These are phyloP conservation scores for Psidium friedrichsthalianum DNA, from an alignment of 345 rosid species.

Conservation along the genomic window DNA sequence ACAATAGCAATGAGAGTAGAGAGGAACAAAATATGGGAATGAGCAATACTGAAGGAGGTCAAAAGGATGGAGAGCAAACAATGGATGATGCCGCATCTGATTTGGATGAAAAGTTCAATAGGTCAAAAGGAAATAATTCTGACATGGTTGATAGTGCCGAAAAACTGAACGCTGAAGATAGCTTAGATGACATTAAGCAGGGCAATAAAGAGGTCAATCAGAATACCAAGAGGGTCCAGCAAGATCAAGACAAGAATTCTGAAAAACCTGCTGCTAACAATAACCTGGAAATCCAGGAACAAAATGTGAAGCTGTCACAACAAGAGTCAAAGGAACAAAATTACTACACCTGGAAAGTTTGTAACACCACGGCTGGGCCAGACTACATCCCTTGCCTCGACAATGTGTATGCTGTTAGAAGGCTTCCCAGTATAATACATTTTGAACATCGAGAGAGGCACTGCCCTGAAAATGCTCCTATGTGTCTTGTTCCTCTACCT, in stretches of 20 bases:
- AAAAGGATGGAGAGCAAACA: slow-evolving; percentile 13
- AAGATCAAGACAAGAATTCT: slow-evolving; percentile 1
- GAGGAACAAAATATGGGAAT: slow-evolving; percentile 16
- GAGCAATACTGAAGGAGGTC: slow-evolving; percentile 11
- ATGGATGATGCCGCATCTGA: slow-evolving; percentile 19
- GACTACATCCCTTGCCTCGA: slow-evolving; percentile 98
- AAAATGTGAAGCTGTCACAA: slow-evolving; percentile 71
- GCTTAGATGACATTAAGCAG: slow-evolving; percentile 4
- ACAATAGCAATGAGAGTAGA: not conserved
- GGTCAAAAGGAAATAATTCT: slow-evolving; percentile 15
- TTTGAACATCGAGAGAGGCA: slow-evolving; percentile 93
- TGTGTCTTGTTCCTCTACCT: slow-evolving; percentile 75
- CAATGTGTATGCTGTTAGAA: slow-evolving; percentile 62
- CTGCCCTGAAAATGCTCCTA: slow-evolving; percentile 77
- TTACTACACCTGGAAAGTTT: slow-evolving; percentile 53
- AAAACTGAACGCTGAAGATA: slow-evolving; percentile 16
- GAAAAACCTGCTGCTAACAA: slow-evolving; percentile 16
- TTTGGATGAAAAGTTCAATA: slow-evolving; percentile 14
- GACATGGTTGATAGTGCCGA: slow-evolving; percentile 18
- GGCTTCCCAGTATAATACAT: slow-evolving; percentile 53
- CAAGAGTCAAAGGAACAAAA: slow-evolving; percentile 24
- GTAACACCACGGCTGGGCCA: slow-evolving; percentile 80
- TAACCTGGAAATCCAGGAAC: slow-evolving; percentile 35
- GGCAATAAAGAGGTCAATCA: slow-evolving; percentile 1
- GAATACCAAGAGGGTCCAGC: slow-evolving; percentile 1